Evolutionary conservation across 179 eudicot species (phyloP), one percentile per base, ranked within the genome.

Genomic region (Patellifolia procumbens): DNA sequence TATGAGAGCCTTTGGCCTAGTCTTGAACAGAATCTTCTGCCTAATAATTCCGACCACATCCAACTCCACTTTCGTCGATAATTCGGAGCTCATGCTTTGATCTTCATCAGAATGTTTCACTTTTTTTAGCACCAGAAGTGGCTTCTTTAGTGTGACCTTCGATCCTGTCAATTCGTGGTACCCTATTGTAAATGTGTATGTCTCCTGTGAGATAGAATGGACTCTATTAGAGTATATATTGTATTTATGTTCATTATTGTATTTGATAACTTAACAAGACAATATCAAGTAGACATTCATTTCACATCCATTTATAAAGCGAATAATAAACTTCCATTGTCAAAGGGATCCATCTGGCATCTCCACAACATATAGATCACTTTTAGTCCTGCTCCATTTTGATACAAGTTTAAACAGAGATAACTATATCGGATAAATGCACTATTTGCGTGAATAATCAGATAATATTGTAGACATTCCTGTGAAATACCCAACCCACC

Each of bases 81-180:
- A 78, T 55, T 76, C 45, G 5, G 76, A 15, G 46, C 64, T 46
- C n/a, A 35, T 9, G 39, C 56, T 71, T 58, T 55, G 72, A 32
- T 78, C 83, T 22, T 52, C 77, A 49, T 46, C 84, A 0, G 78
- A 76, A 35, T 60, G 82, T 51, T 84, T 86, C 31, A 85, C 85
- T 75, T 91, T 92, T 85, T 87, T 92, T 80, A 92, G 75, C 68
- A 92, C 92, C 53, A 91, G 67, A 55, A 92, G 83, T 9, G 97
- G 97, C 79, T 92, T 92, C 88, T 92, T 92, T 76, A 91, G 75
- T 1, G 83, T 68, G 78, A 91, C 86, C 78, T 85, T 92, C 37
- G 97, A 84, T 28, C 96, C 97, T 39, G 77, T 91, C 77, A 92
- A 48, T 81, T 92, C 96, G 71, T 92, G 97, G 81, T 92, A 92